Base-by-base conservation (phyloP, 495 filamentous ascomycete species). In the Xylaria nigripes region DNA sequence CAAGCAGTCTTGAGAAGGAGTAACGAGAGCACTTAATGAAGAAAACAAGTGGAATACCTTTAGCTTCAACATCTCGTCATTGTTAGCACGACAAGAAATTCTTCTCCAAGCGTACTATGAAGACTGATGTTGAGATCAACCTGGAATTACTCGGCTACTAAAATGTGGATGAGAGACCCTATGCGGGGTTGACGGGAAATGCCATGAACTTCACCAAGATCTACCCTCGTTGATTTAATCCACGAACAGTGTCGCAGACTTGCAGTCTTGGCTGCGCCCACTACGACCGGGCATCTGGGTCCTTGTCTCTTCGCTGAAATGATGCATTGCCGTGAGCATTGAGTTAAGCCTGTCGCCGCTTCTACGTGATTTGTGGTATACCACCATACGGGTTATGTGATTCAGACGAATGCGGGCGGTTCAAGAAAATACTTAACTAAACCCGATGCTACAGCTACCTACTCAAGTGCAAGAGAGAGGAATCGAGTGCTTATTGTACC, bases 1-100 rank as follows among this genome's bases (percentile, higher is more conserved):
- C 1, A 36, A 27, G 51, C 69, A 73, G 30, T 43, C 49, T 44
- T 18, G 25, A 21, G 49, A 44, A n/a, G 24, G 25, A n/a, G 18
- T 32, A 22, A 44, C 29, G 32, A 34, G 2, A 15, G 23, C 4
- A n/a, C 2, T 34, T 7, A 32, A 19, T 10, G 19, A 32, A 32
- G 18, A 3, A 44, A 51, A 12, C 27, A 30, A 32, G 9, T 13
- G 7, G 18, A 51, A 12, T 9, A 4, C 18, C 22, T 16, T 4
- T 38, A 51, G n/a, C n/a, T 30, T 1, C 16, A 19, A 27, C 49
- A 51, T 43, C 3, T 44, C 24, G 19, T 41, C 40, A 24, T 30
- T 13, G 15, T 36, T 29, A 15, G 9, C 21, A 50, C 15, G 21
- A 25, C 15, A 29, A 9, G 1, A 25, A 5, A 1, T 22, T 12